Conservation (phyloP, 2,329 filamentous ascomycete species). For the Colletotrichum aenigma region DNA sequence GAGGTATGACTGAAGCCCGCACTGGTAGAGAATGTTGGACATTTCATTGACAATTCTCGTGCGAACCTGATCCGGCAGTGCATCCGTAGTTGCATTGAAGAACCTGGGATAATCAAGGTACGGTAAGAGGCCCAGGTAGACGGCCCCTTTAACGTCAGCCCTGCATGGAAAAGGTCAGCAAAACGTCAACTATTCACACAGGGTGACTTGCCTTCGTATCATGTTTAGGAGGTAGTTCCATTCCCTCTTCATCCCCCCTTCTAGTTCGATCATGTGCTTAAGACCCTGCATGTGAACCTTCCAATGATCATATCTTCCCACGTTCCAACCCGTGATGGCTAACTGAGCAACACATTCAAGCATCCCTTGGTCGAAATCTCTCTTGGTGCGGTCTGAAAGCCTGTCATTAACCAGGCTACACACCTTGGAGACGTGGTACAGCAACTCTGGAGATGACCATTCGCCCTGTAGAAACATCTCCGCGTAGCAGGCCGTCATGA, state of each 20-base stretch:
- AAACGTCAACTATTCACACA: not conserved
- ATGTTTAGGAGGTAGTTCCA: conserved; percentile 24
- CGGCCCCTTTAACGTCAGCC: conserved; percentile 39
- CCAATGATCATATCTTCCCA: conserved; percentile 40
- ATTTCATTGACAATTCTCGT: conserved; percentile 20
- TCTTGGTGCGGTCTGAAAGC: conserved; percentile 15
- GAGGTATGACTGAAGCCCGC: conserved; percentile 25
- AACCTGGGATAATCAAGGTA: conserved; percentile 33
- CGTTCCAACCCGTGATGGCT: conserved; percentile 21
- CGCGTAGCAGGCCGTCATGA: conserved; percentile 32
- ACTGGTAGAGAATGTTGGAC: conserved; percentile 23
- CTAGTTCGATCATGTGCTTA: conserved; percentile 32
- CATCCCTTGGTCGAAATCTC: conserved; percentile 25
- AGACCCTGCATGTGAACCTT: conserved; percentile 40
- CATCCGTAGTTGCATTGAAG: conserved; percentile 26
- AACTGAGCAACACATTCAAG: conserved; percentile 35
- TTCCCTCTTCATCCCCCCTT: conserved; percentile 25
- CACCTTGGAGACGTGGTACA: conserved; percentile 27
- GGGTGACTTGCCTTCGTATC: conserved; percentile 30
- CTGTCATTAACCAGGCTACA: conserved; percentile 27
- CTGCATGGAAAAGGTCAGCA: conserved; percentile 22
- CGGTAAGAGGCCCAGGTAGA: conserved; percentile 31
- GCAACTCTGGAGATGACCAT: conserved; percentile 18
- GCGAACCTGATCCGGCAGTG: conserved; percentile 23
- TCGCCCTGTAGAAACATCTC: conserved; percentile 24